Conservation (phyloP, 495 filamentous ascomycete genomes). For the Sordaria brevicollis region DNA sequence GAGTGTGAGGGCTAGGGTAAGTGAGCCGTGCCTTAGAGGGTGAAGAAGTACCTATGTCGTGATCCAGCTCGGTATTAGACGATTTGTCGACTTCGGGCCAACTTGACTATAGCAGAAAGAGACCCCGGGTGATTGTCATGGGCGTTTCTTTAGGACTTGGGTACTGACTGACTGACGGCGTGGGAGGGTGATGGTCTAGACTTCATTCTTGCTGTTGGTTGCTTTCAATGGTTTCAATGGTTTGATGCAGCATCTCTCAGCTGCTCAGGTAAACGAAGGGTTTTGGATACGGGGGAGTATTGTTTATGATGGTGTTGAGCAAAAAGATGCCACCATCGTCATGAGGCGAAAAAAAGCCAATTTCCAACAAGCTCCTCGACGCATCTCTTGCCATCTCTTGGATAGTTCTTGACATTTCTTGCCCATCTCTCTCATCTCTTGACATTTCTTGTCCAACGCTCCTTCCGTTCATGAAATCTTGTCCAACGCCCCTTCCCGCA, state of each 20-base stretch:
- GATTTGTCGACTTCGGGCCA: neutral
- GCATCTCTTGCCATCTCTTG: neutral
- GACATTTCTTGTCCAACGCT: too few relatives aligned
- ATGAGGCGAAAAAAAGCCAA: neutral
- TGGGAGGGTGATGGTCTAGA: neutral
- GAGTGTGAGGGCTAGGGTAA: neutral
- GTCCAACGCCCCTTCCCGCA: too few relatives aligned
- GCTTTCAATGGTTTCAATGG: neutral
- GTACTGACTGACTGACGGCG: neutral
- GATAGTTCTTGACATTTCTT: too few relatives aligned
- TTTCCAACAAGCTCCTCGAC: neutral
- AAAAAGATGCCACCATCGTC: neutral
- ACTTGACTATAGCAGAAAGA: neutral
- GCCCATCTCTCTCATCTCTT: too few relatives aligned
- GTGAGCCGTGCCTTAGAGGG: neutral
- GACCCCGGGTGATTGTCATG: neutral
- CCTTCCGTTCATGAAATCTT: too few relatives aligned
- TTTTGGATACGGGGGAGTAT: neutral
- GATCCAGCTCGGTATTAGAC: neutral
- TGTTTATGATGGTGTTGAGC: neutral
- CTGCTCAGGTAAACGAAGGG: neutral
- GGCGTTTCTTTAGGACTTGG: too few relatives aligned
- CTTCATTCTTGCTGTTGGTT: neutral
- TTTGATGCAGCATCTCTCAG: neutral
- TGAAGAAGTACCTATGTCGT: neutral